Evolutionary conservation across 2,329 filamentous ascomycete species (phyloP), one percentile per base, ranked within the genome.

Genomic region (Colletotrichum karsti): DNA sequence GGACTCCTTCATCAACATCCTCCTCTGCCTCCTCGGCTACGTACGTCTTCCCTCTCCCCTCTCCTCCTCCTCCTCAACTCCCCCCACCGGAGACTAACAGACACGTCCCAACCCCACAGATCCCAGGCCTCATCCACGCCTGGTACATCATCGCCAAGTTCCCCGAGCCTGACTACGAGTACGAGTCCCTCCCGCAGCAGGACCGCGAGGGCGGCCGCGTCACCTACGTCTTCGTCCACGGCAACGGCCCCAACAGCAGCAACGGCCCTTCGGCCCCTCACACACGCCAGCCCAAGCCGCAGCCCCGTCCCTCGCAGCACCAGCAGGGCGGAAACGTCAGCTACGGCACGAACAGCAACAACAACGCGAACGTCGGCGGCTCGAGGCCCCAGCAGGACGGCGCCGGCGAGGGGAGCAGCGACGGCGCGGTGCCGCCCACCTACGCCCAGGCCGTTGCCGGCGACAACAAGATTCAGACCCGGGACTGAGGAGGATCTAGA

Each of bases 111-210:
- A 42, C n/a, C 30, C n/a, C n/a, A n/a, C 72, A 87, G 83, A 81
- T 98, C 68, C 95, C 95, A 20, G 95, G 95, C 69, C 91, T 98
- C 55, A 84, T 99, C 3, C 96, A 99, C 83, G 90, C 95, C 70
- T 98, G 96, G 95, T 99, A 98, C 87, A 97, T 98, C 81, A 98
- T 99, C 81, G 89, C 93, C 75, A 92, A 93, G 77, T 93, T 92
- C 79, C 96, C 96, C 66, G 95, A 98, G 69, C 73, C 87, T 42
- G 85, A 91, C 66, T 88, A 87, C 79, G 89, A 92, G 70, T 94
- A 96, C 81, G 88, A 93, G 73, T 82, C 84, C 56, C 78, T 92
- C 42, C 81, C 87, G 22, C 58, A 59, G 5, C 88, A 90, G 59
- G 87, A 88, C 74, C 73, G 77, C 74, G 86, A 87, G 72, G 81